Base-by-base conservation (phyloP, 768 basidiomycete genomes). In the Mrakia gelida region DNA sequence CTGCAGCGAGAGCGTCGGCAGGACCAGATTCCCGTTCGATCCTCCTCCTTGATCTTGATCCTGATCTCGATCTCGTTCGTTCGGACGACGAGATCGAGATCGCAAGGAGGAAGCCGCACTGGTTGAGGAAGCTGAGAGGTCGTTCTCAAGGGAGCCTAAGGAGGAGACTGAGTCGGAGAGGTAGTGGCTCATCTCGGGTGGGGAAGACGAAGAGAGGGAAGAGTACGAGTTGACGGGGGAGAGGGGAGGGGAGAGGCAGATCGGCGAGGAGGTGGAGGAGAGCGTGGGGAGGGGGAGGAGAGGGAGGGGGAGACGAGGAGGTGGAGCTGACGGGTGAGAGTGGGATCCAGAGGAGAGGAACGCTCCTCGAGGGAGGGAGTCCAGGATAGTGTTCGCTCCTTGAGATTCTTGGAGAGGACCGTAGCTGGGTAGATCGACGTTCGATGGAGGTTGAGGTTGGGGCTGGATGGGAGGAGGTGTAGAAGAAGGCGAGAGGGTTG, bases 11-110 rank as follows among this genome's bases (percentile, higher is more conserved):
- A 59, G 59, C 26, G 56, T 73, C 1, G 73, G 73, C 73, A 73
- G 21, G 16, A 73, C 73, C 52, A 73, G 8, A 23, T 73, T 73
- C 38, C 73, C 73, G 32, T 73, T 73, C 9, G 73, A 73, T 9
- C 56, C 73, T 41, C n/a, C 73, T 26, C 21, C 38, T 61, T 15
- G 41, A 10, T 73, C n/a, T n/a, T n/a, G n/a, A n/a, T n/a, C n/a
- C n/a, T n/a, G n/a, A n/a, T n/a, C n/a, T n/a, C n/a, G n/a, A n/a
- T n/a, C n/a, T n/a, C n/a, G n/a, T n/a, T n/a, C 71, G 38, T 38
- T 38, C 1, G 30, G 5, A 18, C 34, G 26, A 28, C 7, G 5
- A 1, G 45, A 26, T 30, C 30, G 71, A 54, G n/a, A 10, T 2
- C 41, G 52, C 23, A 32, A 38, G 30, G 63, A 38, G 21, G 38